These are phyloP conservation scores for Mycena galopus DNA, from an alignment of 768 basidiomycete species.

Conservation along the genomic window DNA sequence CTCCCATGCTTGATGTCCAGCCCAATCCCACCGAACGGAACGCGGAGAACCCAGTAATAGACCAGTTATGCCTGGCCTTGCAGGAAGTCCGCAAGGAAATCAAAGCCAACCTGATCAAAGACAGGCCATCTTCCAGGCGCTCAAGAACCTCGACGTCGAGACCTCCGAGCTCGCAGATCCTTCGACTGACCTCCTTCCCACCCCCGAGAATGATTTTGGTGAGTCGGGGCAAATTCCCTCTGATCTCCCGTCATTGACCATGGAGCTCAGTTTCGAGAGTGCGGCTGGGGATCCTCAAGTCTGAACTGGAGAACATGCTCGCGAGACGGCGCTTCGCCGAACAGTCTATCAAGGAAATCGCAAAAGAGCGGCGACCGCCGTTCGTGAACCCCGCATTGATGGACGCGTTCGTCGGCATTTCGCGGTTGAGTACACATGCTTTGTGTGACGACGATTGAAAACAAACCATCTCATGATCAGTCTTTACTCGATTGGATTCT, in stretches of 20 bases:
- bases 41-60: slow-evolving; percentile 23
- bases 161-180: slow-evolving; percentile 19
- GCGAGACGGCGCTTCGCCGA: slow-evolving; percentile 58
- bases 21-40: not conserved
- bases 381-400: slow-evolving; percentile 71
- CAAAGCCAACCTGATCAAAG: slow-evolving; percentile 40
- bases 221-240: not conserved
- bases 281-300: slow-evolving; percentile 47
- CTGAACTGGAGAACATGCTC: slow-evolving; percentile 54
- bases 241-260: too few relatives aligned
- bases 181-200: slow-evolving; percentile 13
- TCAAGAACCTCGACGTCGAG: slow-evolving; percentile 39
- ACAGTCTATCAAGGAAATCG: slow-evolving; percentile 57
- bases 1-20: not conserved
- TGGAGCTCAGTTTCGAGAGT: slow-evolving; percentile 39
- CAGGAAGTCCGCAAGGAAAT: slow-evolving; percentile 45
- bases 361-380: slow-evolving; percentile 63
- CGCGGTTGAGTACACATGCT: slow-evolving; percentile 56
- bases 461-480: too few relatives aligned
- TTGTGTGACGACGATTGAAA: too few relatives aligned
- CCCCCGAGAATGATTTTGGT: slow-evolving; percentile 9
- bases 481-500: too few relatives aligned
- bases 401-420: slow-evolving; percentile 65
- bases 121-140: slow-evolving; percentile 43
- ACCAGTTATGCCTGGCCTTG: slow-evolving; percentile 43